These are phyloP conservation scores for Zygosaccharomyces siamensis DNA, from an alignment of 805 yeast species.

Conservation along the genomic window DNA sequence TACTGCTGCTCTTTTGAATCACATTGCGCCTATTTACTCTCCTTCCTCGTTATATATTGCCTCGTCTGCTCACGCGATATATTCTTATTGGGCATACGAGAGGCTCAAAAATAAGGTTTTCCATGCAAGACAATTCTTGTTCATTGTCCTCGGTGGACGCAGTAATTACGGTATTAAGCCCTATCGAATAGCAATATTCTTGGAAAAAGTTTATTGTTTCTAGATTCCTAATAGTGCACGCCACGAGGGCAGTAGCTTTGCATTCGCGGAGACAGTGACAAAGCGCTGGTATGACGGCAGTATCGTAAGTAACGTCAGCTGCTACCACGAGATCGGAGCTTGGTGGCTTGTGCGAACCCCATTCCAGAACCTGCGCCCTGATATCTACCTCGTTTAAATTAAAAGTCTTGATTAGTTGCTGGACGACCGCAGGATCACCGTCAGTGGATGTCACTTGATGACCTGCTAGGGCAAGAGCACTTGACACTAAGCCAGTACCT, in stretches of 20 bases:
- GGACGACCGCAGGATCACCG: constrained; percentile 30
- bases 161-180: constrained; percentile 23
- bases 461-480: constrained; percentile 16
- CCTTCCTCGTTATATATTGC: neutral
- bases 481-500: constrained; percentile 74
- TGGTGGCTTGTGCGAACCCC: constrained; percentile 46
- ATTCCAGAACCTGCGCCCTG: constrained; percentile 43
- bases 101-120: constrained; percentile 10
- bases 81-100: constrained; percentile 26
- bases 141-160: constrained; percentile 18
- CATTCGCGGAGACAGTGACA: constrained; percentile 41
- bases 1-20: neutral
- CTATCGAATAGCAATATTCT: constrained; percentile 24
- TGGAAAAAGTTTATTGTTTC: constrained; percentile 46
- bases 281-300: constrained; percentile 51
- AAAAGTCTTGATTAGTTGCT: constrained; percentile 37
- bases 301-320: constrained; percentile 87
- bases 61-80: constrained; percentile 15
- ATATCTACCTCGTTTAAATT: constrained; percentile 38
- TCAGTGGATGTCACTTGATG: constrained; percentile 24
- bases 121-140: constrained; percentile 1
- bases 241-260: constrained; percentile 38
- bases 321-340: constrained; percentile 56
- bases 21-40: neutral
- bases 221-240: constrained; percentile 72